Base-by-base conservation (phyloP, 2,329 filamentous ascomycete species). In the Eurotiales sp. region DNA sequence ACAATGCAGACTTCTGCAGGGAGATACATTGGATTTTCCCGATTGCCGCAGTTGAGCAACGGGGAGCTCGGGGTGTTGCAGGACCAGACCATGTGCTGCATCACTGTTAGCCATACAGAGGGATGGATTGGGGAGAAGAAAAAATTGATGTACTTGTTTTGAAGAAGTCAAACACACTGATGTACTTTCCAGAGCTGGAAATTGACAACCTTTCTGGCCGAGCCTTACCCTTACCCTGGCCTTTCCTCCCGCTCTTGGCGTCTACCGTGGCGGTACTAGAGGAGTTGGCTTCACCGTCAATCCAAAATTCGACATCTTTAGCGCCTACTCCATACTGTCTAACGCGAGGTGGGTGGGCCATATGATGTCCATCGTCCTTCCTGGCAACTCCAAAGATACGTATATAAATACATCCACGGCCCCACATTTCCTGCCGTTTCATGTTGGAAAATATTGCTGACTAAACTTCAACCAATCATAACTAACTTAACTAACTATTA, bases 1-100 rank as follows among this genome's bases (percentile, higher is more conserved):
- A 91, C 76, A 2, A 69, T 66, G 52, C 85, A 82, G 5, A 83
- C 67, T 62, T 90, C 84, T 0, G 81, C 77, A 0, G 86, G 85
- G 42, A 86, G 66, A 58, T 85, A 88, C 0, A 72, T 71, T 0
- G 85, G 82, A 14, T 75, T 77, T 0, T 69, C 63, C 0, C 57
- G 56, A 8, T 67, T 80, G 1, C 85, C 85, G 23, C 84, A 71
- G 59, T 90, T 89, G 56, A 90, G 65, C 0, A 88, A 70, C 0
- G 86, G 84, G 1, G n/a, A 76, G 66, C 1, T 73, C 60, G 0
- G 65, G 63, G 12, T 34, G 30, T 34, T 34, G 10, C 11, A 34
- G 10, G 10, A n/a, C 8, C 75, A 7, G 11, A 27, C 60, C 1
- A 68, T 49, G 0, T 58, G 56, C 23, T 36, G n/a, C 12, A 11